A percentile compares a stretch with the other conserved stretches of the same genome.
phyloP scores from a whole-genome alignment of 768 basidiomycete species.

The Tylopilus plumbeoviolaceoides region DNA sequence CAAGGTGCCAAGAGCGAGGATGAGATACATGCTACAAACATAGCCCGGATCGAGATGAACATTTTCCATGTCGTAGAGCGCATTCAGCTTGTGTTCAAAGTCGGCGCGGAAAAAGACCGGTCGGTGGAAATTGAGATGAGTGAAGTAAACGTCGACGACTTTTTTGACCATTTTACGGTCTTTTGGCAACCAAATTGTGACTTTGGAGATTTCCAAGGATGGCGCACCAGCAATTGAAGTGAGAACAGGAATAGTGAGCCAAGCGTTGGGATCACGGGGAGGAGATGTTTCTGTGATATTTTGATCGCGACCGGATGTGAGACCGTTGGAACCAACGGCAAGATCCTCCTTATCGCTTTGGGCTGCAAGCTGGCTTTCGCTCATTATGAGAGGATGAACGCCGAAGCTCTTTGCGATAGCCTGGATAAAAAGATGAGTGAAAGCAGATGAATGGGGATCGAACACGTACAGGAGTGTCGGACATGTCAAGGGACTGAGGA shows the following conservation, averaged over 20 bases:
- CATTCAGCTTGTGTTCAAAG: conserved; percentile 60
- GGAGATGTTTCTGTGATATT: conserved; percentile 47
- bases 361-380: conserved; percentile 52
- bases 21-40: conserved; percentile 71
- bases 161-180: conserved; percentile 61
- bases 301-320: conserved; percentile 67
- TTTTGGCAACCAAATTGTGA: conserved; percentile 67
- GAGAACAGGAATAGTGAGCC: conserved; percentile 53
- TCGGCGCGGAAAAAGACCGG: conserved; percentile 69
- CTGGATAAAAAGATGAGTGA: conserved; percentile 28
- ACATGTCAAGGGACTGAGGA: conserved; percentile 76
- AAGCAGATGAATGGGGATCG: not conserved
- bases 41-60: conserved; percentile 70
- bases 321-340: conserved; percentile 69
- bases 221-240: conserved; percentile 38
- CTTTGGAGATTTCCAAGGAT: conserved; percentile 23
- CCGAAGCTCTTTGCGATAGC: conserved; percentile 78
- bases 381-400: conserved; percentile 67
- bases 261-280: conserved; percentile 59
- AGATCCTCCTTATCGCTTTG: conserved; percentile 65
- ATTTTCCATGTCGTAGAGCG: conserved; percentile 57
- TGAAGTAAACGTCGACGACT: conserved; percentile 71
- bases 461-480: conserved; percentile 51
- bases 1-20: conserved; percentile 77
- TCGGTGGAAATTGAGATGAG: conserved; percentile 72